Evolutionary conservation across 2,329 filamentous ascomycete species (phyloP), one percentile per base, ranked within the genome.

Genomic region (Cladosporium sp.): DNA sequence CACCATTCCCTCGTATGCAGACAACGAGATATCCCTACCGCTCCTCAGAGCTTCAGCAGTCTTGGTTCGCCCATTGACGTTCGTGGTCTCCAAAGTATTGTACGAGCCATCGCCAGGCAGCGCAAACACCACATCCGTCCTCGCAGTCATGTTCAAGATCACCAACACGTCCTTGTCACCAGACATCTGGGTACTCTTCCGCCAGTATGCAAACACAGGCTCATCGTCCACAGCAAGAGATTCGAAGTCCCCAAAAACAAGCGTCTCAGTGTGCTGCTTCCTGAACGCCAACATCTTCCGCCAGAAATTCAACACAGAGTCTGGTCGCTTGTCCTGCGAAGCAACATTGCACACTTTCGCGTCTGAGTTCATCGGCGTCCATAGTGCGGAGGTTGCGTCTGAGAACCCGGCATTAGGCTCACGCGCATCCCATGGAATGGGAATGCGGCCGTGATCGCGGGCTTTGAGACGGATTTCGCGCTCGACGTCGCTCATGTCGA

Each of bases 401-500:
- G 71, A 65, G 52, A 65, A 65, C 1, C 54, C 63, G 18, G 54
- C 54, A 26, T 65, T 51, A 18, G 28, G n/a, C 41, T 59, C 79
- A 28, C 76, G 14, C 8, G 30, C 73, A 66, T 87, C 82, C 89
- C 90, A 92, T 73, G 90, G 88, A 75, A 92, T 88, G 0, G 89
- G 89, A 0, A 87, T 87, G 54, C 90, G 83, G 10, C 86, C 87
- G 75, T 92, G 90, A 76, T 92, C 90, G 36, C 90, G 75, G 5
- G 84, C 86, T 74, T 87, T 87, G 69, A 82, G 80, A 67, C 85
- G 84, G 69, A 88, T 79, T 49, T 85, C 80, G 8, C 78, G 75
- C 70, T 84, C 81, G 0, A 83, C 84, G 30, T 73, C 73, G 58
- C 73, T 72, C 60, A 73, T 75, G 6, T 76, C 74, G 28, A 74